Base-by-base conservation (phyloP, 345 rosid genomes). In the Brassica carinata region DNA sequence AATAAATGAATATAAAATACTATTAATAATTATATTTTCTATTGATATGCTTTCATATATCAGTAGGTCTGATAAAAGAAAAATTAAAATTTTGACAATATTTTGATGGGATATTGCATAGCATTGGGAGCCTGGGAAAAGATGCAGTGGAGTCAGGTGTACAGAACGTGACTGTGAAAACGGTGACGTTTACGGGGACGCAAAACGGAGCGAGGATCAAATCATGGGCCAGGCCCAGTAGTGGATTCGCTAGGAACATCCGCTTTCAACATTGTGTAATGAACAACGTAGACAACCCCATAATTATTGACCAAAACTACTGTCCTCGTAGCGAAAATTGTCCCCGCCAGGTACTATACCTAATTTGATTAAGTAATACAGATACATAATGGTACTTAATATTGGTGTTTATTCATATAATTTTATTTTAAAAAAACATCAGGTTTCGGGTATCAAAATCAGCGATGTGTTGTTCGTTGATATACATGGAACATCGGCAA, bases 401-500 rank as follows among this genome's bases (percentile, higher is more conserved):
- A 51, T 34, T 5, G 8, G 40, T 26, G 67, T 36, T n/a, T 55
- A 15, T 72, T 72, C 7, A 0, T 67, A 48, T 6, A 18, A 15
- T 1, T 3, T 11, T 71, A 3, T 26, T 5, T 34, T 3, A 3
- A 10, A 43, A 43, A 10, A 29, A 29, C 30, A 9, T 43, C 18
- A 90, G 91, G 90, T 14, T 19, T 91, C 92, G 5, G 92, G 92
- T 5, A 82, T 90, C 3, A 87, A 83, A 84, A 78, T 91, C 11
- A 87, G 91, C 23, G 88, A 85, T 31, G 89, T 91, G 61, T 82
- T 85, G 31, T 90, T 86, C 76, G 69, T 82, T 8, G 86, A 90
- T 51, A 83, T 90, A 31, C 87, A 86, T 11, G 96, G 96, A 77
- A 85, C 92, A 53, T 89, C 96, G 1, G 88, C 91, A 7, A 86